phyloP scores from a whole-genome alignment of 768 basidiomycete genomes.

The Pholiota microspora region DNA sequence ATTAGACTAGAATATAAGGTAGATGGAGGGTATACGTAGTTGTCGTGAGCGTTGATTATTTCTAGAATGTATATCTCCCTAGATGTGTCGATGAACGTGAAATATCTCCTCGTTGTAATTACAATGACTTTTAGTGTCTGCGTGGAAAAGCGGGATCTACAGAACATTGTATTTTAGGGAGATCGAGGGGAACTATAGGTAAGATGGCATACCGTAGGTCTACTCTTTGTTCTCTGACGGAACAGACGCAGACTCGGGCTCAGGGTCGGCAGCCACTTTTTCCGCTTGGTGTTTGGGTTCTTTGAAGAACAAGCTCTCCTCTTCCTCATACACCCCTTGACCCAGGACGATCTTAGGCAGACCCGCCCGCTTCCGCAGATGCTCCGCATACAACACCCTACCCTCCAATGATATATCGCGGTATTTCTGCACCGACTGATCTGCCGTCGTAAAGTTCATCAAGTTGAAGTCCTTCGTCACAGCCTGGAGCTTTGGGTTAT shows the following conservation, averaged over 20 bases:
- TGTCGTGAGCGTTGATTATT: neutral
- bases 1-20: neutral
- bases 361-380: conserved; percentile 35
- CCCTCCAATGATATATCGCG: conserved; percentile 49
- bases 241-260: neutral
- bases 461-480: neutral
- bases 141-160: neutral
- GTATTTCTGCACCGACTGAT: conserved; percentile 33
- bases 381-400: conserved; percentile 34
- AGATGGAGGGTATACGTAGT: neutral
- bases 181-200: too few relatives aligned
- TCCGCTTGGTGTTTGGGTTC: neutral
- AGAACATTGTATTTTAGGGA: neutral
- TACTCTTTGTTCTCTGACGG: neutral
- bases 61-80: too few relatives aligned
- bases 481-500: conserved; percentile 24
- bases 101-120: neutral
- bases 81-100: neutral
- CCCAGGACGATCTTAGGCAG: conserved; percentile 45
- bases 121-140: neutral
- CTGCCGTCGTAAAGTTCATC: conserved; percentile 31
- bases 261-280: neutral
- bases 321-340: conserved; percentile 16
- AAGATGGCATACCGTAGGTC: neutral
- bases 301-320: conserved; percentile 9